Evolutionary conservation across 2,329 filamentous ascomycete genomes (phyloP).

Genomic region (Cytospora chrysosperma): DNA sequence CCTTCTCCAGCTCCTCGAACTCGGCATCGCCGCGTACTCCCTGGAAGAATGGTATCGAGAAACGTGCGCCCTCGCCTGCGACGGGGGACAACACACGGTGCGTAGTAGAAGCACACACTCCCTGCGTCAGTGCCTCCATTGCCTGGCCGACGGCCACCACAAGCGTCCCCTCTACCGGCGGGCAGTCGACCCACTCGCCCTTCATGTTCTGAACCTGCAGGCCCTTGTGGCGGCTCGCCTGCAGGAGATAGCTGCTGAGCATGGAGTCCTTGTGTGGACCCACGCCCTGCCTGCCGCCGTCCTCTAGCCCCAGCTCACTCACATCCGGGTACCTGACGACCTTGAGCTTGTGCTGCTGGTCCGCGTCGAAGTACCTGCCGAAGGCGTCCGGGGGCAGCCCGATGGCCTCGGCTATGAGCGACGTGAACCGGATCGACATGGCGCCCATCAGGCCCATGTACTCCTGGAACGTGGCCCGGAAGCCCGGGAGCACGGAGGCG

Average conservation of each 20-base stretch:
- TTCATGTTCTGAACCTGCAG: constrained; percentile 79
- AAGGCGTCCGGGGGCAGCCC: constrained; percentile 69
- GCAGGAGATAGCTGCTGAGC: constrained; percentile 77
- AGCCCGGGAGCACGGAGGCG: constrained; percentile 59
- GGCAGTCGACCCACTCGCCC: constrained; percentile 80
- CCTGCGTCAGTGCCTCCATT: constrained; percentile 79
- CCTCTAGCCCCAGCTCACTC: constrained; percentile 54
- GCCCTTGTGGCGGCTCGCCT: constrained; percentile 72
- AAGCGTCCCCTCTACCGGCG: constrained; percentile 71
- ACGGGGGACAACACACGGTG: constrained; percentile 77
- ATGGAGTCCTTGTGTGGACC: constrained; percentile 82
- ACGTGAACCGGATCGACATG: constrained; percentile 72
- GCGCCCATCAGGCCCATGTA: constrained; percentile 76
- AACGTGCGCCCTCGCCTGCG: constrained; percentile 69
- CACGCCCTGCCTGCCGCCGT: constrained; percentile 67
- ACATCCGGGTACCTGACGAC: constrained; percentile 83
- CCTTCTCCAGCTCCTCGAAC: constrained; percentile 71
- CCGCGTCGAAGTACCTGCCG: constrained; percentile 72
- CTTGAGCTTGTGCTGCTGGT: constrained; percentile 83
- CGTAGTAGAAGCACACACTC: constrained; percentile 79
- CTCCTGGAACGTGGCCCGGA: constrained; percentile 66
- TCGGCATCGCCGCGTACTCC: constrained; percentile 76
- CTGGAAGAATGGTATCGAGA: constrained; percentile 85
- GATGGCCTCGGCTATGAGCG: constrained; percentile 81
- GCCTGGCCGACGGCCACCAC: constrained; percentile 88